A percentile compares a stretch with the other conserved stretches of the same genome.
Evolutionary conservation across 1,284 basidiomycete species (phyloP).

Genomic region (Cutaneotrichosporon mucoides): DNA sequence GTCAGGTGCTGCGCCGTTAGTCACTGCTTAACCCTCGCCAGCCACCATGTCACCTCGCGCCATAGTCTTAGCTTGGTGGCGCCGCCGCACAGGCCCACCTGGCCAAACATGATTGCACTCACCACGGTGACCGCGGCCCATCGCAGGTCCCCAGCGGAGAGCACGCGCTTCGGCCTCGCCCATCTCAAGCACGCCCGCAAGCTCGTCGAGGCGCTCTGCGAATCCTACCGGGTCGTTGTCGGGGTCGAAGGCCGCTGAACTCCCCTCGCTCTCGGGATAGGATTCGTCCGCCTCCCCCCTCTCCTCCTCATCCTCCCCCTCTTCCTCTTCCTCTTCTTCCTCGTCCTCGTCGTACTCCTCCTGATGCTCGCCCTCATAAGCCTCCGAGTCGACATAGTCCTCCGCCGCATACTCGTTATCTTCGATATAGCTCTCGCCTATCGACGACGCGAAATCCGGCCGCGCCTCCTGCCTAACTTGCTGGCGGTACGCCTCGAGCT

Average conservation of each 20-base stretch:
- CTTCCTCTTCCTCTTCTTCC: neutral
- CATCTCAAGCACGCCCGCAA: slow-evolving; percentile 41
- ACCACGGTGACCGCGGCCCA: slow-evolving; percentile 18
- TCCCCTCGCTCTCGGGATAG: slow-evolving; percentile 18
- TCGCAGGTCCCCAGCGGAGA: slow-evolving; percentile 35
- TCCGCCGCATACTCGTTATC: too few species aligned
- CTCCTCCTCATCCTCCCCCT: slow-evolving; percentile 4
- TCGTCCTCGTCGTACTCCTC: neutral
- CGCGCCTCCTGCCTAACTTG: neutral
- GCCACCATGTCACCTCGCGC: neutral
- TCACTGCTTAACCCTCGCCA: too few species aligned
- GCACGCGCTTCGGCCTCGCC: slow-evolving; percentile 37
- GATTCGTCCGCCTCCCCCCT: neutral
- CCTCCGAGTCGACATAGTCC: too few species aligned
- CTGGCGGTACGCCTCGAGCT: neutral
- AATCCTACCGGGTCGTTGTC: slow-evolving; percentile 38
- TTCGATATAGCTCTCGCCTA: neutral
- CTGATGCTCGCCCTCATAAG: neutral
- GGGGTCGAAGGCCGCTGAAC: slow-evolving; percentile 32
- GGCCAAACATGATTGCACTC: neutral
- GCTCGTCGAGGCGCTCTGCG: slow-evolving; percentile 38
- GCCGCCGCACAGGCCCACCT: too few species aligned
- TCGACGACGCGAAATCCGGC: neutral
- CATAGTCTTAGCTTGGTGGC: too few species aligned
- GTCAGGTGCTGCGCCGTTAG: slow-evolving; percentile 13